A percentile compares a stretch with the other conserved stretches of the same genome.
Evolutionary conservation across 2,329 filamentous ascomycete species (phyloP).

Genomic region (Chalaropsis thielavioides): DNA sequence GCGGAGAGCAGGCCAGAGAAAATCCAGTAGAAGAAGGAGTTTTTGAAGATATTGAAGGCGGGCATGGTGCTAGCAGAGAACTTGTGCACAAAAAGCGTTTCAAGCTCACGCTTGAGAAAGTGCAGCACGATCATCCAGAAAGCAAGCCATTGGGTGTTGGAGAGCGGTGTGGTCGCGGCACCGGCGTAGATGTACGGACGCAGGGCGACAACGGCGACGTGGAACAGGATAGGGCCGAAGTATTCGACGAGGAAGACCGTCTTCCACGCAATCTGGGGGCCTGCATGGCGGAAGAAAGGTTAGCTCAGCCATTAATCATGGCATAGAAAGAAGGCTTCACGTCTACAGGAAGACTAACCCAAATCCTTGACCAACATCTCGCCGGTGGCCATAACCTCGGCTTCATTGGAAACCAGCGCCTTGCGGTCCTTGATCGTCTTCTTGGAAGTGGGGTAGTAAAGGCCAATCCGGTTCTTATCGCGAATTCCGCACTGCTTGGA

Average conservation of each 20-base stretch:
- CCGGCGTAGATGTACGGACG: conserved; percentile 48
- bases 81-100: conserved; percentile 87
- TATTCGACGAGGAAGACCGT: conserved; percentile 96
- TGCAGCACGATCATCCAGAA: conserved; percentile 64
- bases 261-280: conserved; percentile 78
- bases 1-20: conserved; percentile 68
- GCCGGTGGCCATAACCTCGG: conserved; percentile 33
- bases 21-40: conserved; percentile 88
- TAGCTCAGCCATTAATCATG: background rate
- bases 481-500: conserved; percentile 36
- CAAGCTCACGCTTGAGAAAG: conserved; percentile 88
- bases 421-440: conserved; percentile 50
- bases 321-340: background rate
- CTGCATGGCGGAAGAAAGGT: conserved; percentile 30
- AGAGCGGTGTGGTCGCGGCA: conserved; percentile 37
- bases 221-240: conserved; percentile 77
- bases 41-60: conserved; percentile 77
- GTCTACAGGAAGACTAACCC: conserved; percentile 39
- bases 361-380: conserved; percentile 83
- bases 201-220: conserved; percentile 56
- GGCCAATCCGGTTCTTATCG: conserved; percentile 47
- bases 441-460: conserved; percentile 45
- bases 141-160: conserved; percentile 55
- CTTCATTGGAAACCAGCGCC: conserved; percentile 36
- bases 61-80: conserved; percentile 96